Evolutionary conservation across 768 basidiomycete genomes (phyloP), one percentile per base, ranked within the genome.

Genomic region (Tricholoma furcatifolium): DNA sequence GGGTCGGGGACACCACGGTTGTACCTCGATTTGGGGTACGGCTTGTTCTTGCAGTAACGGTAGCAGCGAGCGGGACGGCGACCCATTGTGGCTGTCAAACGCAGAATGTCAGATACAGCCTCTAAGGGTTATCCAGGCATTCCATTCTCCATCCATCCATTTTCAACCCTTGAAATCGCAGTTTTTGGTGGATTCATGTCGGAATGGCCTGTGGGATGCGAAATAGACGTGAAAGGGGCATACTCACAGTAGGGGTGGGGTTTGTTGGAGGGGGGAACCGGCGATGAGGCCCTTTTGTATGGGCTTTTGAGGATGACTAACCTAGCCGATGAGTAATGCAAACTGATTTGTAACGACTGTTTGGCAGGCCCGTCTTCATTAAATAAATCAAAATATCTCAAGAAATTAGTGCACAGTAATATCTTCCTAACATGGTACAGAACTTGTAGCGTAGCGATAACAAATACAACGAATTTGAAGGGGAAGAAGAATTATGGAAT

Each of bases 1-100:
- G 94, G 73, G 67, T 98, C 96, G 62, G 96, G 96, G 35, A 98
- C 95, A 91, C 93, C 94, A 78, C 94, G 93, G 78, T 96, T 96
- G 81, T 96, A 96, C 67, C 93, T 76, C 49, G 87, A 91, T 76
- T 93, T 95, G 53, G 91, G 93, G 79, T 91, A 95, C 21, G 96
- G 94, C 85, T 98, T 98, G 84, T 95, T 96, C 79, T 98, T 98
- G 84, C 94, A 98, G 80, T 98, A 98, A 62, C 94, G 88, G 80
- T 96, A 96, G 85, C 93, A 97, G 66, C 91, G 88, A 75, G 94
- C 93, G 59, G 94, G 93, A 80, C 93, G 91, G 72, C 93, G 92
- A 83, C 94, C 94, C 94, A 97, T 97, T 52, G 41, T 50, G 27
- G 52, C 41, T 43, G n/a, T 39, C 21, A 39, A 32, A 3, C 31